These are phyloP conservation scores for Ramalina intermedia DNA, from an alignment of 495 filamentous ascomycete genomes.

Conservation along the genomic window DNA sequence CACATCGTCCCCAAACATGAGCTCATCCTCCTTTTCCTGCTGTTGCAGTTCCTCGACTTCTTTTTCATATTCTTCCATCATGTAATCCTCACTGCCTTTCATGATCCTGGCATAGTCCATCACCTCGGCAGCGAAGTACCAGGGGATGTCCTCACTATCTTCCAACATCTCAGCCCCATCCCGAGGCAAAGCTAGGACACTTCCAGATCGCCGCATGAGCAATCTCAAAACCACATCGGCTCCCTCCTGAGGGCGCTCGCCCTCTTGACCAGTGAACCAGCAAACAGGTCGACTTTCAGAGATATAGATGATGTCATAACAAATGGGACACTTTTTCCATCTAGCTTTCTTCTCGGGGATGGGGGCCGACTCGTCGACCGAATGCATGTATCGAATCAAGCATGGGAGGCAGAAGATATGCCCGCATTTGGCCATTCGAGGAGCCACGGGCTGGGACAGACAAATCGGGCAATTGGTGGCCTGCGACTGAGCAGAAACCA, in stretches of 20 bases:
- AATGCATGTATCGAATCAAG: slow-evolving; percentile 90
- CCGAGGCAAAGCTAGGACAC: slow-evolving; percentile 71
- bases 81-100: slow-evolving; percentile 84
- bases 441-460: slow-evolving; percentile 76
- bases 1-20: slow-evolving; percentile 84
- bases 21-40: slow-evolving; percentile 77
- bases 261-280: slow-evolving; percentile 85
- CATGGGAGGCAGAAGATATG: slow-evolving; percentile 96
- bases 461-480: slow-evolving; percentile 84
- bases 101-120: slow-evolving; percentile 91
- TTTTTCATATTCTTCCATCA: slow-evolving; percentile 58
- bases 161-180: slow-evolving; percentile 62
- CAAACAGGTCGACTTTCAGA: slow-evolving; percentile 81
- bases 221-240: slow-evolving; percentile 79
- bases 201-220: slow-evolving; percentile 62
- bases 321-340: slow-evolving; percentile 95
- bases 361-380: slow-evolving; percentile 49
- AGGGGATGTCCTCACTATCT: slow-evolving; percentile 64
- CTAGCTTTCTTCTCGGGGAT: slow-evolving; percentile 55
- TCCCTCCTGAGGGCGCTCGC: slow-evolving; percentile 60
- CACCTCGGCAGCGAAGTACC: slow-evolving; percentile 88
- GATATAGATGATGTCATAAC: slow-evolving; percentile 76
- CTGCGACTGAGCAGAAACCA: slow-evolving; percentile 83
- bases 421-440: slow-evolving; percentile 93
- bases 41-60: slow-evolving; percentile 60